These are phyloP conservation scores for Ustilago cynodontis DNA, from an alignment of 1,284 basidiomycete genomes.

Conservation along the genomic window DNA sequence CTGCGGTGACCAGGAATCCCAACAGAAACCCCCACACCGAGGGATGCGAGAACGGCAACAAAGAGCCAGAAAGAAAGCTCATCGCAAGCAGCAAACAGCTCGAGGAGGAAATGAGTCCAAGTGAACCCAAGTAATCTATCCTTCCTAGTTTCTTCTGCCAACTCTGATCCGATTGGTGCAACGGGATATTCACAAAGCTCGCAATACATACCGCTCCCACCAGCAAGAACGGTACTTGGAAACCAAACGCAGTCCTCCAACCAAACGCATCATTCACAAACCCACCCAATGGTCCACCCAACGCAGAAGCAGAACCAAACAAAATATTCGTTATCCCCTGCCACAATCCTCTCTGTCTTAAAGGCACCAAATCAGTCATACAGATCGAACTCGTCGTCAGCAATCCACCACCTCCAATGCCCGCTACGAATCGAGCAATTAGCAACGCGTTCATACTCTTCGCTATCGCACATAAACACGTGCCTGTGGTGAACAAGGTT, in stretches of 20 bases:
- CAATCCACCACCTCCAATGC: constrained; percentile 72
- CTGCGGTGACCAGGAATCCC: constrained; percentile 73
- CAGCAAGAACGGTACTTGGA: constrained; percentile 69
- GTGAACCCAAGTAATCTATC: constrained; percentile 69
- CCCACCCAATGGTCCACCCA: constrained; percentile 65
- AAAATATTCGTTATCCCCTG: constrained; percentile 70
- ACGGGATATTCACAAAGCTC: constrained; percentile 70
- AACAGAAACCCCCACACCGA: constrained; percentile 57
- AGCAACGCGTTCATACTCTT: constrained; percentile 58
- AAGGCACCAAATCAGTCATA: constrained; percentile 71
- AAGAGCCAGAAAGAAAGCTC: constrained; percentile 62
- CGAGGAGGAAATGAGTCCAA: constrained; percentile 67
- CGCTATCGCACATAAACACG: constrained; percentile 64
- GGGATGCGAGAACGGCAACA: constrained; percentile 53
- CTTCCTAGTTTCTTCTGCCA: constrained; percentile 69
- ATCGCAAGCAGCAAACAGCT: constrained; percentile 68
- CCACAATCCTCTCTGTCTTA: constrained; percentile 71
- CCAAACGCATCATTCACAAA: constrained; percentile 57
- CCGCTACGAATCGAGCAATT: constrained; percentile 70
- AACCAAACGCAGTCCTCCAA: constrained; percentile 66
- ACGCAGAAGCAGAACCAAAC: constrained; percentile 66
- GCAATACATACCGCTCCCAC: constrained; percentile 68
- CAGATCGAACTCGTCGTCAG: constrained; percentile 71
- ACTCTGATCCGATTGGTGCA: constrained; percentile 64
- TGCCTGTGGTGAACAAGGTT: constrained; percentile 58